Conservation (phyloP, 164 flowering plant genomes). For the Vitis rotundifolia region DNA sequence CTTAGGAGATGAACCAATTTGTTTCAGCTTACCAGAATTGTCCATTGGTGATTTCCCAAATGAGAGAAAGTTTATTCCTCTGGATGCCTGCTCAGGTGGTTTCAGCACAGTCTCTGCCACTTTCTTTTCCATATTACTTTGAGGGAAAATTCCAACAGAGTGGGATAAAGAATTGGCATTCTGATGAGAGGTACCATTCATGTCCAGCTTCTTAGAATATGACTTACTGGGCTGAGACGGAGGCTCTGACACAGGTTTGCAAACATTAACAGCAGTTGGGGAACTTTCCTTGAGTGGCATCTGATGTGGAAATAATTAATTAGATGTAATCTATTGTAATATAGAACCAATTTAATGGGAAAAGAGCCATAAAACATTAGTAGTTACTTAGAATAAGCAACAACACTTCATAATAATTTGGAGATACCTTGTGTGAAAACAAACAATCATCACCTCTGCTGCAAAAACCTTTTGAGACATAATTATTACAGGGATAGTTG, state of each 20-base stretch:
- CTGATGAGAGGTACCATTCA: slow-evolving; percentile 5
- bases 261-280: slow-evolving; percentile 20
- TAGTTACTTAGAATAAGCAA: not conserved
- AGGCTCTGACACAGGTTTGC: slow-evolving; percentile 24
- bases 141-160: slow-evolving; percentile 17
- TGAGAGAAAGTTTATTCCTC: slow-evolving; percentile 50
- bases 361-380: not conserved
- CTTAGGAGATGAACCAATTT: slow-evolving; percentile 13
- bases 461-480: slow-evolving; percentile 55
- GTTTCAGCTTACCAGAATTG: slow-evolving; percentile 17
- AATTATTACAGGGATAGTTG: slow-evolving; percentile 78
- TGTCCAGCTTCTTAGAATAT: slow-evolving; percentile 20
- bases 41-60: slow-evolving; percentile 26
- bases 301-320: slow-evolving; percentile 22
- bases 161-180: slow-evolving; percentile 11
- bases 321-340: not conserved
- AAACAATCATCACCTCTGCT: slow-evolving; percentile 65
- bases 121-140: slow-evolving; percentile 19
- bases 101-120: slow-evolving; percentile 15
- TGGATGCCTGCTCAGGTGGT: slow-evolving; percentile 39
- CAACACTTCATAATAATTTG: not conserved
- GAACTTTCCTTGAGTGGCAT: slow-evolving; percentile 28
- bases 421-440: slow-evolving; percentile 85
- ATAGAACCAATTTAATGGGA: not conserved
- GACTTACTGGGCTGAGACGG: slow-evolving; percentile 14